These are phyloP conservation scores for Globisporangium takayamanum DNA, from an alignment of 352 stramenopile genomes.

Conservation along the genomic window DNA sequence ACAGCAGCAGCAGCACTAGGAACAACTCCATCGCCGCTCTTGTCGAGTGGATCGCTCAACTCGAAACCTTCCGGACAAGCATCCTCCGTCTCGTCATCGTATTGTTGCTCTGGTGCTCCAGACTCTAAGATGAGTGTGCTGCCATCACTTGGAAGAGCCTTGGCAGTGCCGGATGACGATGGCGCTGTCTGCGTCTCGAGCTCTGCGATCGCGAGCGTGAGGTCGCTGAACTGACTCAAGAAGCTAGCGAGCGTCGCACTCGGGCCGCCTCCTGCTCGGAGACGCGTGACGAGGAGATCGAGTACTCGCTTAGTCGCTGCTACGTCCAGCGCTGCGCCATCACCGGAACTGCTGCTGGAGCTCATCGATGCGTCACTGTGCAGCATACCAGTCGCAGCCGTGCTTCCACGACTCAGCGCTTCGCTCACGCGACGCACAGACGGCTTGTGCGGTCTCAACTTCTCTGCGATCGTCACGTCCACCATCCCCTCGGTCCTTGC, in stretches of 20 bases:
- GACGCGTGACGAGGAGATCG: too few species aligned
- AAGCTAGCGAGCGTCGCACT: slow-evolving; percentile 4
- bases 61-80: too few species aligned
- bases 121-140: not conserved
- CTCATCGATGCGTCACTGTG: too few species aligned
- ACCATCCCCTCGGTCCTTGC: not conserved
- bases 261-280: not conserved
- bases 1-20: too few species aligned
- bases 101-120: not conserved
- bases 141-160: not conserved
- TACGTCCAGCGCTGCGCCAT: not conserved
- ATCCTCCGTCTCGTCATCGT: not conserved
- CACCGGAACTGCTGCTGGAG: not conserved
- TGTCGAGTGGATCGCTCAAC: too few species aligned
- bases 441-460: not conserved
- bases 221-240: slow-evolving; percentile 9
- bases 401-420: too few species aligned
- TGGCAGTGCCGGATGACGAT: not conserved
- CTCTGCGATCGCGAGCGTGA: slow-evolving; percentile 5
- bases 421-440: too few species aligned
- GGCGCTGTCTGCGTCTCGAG: not conserved
- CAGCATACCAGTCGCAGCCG: too few species aligned
- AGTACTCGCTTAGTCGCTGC: not conserved
- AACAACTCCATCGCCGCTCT: not conserved
- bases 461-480: not conserved